Conservation (phyloP, 768 basidiomycete genomes). For the Steccherinum ochraceum region DNA sequence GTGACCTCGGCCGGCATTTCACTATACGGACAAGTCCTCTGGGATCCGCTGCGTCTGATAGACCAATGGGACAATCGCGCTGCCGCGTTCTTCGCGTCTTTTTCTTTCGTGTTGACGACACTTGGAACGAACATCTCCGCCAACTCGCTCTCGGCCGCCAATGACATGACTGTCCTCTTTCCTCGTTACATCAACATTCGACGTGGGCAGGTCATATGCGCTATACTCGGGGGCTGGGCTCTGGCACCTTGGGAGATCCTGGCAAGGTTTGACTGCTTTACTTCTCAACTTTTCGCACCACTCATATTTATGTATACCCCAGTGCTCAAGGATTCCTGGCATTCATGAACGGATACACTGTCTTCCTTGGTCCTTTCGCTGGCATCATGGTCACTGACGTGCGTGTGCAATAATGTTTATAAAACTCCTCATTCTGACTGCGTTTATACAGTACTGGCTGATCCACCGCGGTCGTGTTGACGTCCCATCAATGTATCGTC, state of each 20-base stretch:
- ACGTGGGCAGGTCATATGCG: slow-evolving; percentile 70
- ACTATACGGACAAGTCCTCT: slow-evolving; percentile 58
- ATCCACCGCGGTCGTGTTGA: slow-evolving; percentile 67
- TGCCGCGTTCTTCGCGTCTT: slow-evolving; percentile 77
- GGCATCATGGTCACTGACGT: slow-evolving; percentile 63
- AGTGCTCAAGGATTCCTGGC: slow-evolving; percentile 60
- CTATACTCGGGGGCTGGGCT: slow-evolving; percentile 78
- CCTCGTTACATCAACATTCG: slow-evolving; percentile 78
- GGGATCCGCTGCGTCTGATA: slow-evolving; percentile 76
- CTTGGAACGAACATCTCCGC: slow-evolving; percentile 67
- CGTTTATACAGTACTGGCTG: slow-evolving; percentile 66
- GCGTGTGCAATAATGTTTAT: slow-evolving; percentile 27
- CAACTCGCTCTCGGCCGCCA: slow-evolving; percentile 71
- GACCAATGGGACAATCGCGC: slow-evolving; percentile 82
- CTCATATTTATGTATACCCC: not conserved
- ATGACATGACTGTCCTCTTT: slow-evolving; percentile 77
- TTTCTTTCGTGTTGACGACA: slow-evolving; percentile 68
- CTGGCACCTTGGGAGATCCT: slow-evolving; percentile 88
- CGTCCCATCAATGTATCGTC: slow-evolving; percentile 80
- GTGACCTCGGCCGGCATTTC: slow-evolving; percentile 71
- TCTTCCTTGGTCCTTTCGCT: slow-evolving; percentile 82
- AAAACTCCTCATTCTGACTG: slow-evolving; percentile 4
- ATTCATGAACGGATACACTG: slow-evolving; percentile 81
- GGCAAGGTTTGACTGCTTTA: slow-evolving; percentile 26
- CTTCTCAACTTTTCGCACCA: slow-evolving; percentile 4